phyloP scores from a whole-genome alignment of 2,329 filamentous ascomycete genomes.

The Lomentospora prolificans region DNA sequence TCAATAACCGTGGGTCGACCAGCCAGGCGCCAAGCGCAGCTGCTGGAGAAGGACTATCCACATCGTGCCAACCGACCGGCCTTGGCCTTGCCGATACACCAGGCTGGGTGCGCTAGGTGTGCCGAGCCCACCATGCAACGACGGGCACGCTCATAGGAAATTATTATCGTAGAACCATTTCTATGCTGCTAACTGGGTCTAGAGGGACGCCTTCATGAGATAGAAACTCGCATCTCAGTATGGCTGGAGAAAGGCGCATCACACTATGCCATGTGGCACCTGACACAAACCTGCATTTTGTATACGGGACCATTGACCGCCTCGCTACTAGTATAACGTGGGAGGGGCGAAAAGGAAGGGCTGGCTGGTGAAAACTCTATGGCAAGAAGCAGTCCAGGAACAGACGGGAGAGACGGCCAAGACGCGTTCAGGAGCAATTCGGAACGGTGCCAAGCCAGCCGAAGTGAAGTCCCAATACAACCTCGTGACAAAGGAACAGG shows the following conservation, averaged over 20 bases:
- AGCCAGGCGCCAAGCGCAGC: slow-evolving; percentile 4
- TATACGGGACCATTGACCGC: not conserved
- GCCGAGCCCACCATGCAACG: not conserved
- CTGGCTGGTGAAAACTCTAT: too few relatives aligned
- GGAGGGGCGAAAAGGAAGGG: not conserved
- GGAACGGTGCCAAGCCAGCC: not conserved
- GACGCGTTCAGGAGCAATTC: not conserved
- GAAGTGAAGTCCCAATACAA: not conserved
- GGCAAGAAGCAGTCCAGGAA: too few relatives aligned
- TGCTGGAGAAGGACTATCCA: not conserved
- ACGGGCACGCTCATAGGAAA: too few relatives aligned
- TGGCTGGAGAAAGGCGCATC: too few relatives aligned
- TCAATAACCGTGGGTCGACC: slow-evolving; percentile 3
- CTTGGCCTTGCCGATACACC: slow-evolving; percentile 2
- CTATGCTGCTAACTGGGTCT: not conserved
- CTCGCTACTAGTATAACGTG: not conserved
- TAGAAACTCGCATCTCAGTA: too few relatives aligned
- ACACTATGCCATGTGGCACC: slow-evolving; percentile 1
- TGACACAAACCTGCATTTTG: not conserved
- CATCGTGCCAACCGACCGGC: not conserved
- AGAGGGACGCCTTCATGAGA: not conserved
- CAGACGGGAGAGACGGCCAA: not conserved
- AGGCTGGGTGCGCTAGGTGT: not conserved
- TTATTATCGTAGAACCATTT: not conserved
- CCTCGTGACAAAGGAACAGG: not conserved